Base-by-base conservation (phyloP, 306 rosid genomes). In the Hippophae tibetana region DNA sequence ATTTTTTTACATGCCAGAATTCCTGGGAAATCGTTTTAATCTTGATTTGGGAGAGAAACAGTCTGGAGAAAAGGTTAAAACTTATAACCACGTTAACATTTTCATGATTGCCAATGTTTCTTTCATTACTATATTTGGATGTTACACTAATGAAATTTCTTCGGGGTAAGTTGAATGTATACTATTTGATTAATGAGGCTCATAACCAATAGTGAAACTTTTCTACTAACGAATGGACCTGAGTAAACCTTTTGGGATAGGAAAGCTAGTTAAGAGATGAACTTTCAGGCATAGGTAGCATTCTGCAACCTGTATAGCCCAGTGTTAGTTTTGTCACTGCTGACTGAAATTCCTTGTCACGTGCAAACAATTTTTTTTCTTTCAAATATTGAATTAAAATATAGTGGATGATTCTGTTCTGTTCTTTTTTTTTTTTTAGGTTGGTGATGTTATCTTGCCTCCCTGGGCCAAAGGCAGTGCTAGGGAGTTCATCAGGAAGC, bases 31-130 rank as follows among this genome's bases (percentile, higher is more conserved):
- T 74, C 82, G 58, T 41, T 89, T 89, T 79, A 74, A 84, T 77
- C 97, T 88, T 76, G 97, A 93, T 80, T 82, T 93, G 80, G 99
- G 99, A 76, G 99, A 88, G 86, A 93, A 93, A 76, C 99, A 93
- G 66, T 89, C 97, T 10, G 99, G 99, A 75, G 99, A 93, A 76
- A 93, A 93, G 99, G 99, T 93, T 52, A 54, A 31, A 26, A 79
- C 61, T 49, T 54, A 52, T 47, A 26, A 79, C 61, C 38, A 50
- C 48, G 47, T 49, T 25, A 9, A 58, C 23, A 57, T n/a, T 61
- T 49, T 57, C 45, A 55, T 52, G 54, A 50, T 46, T 68, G 46
- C 43, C 10, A 49, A 8, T 54, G 1, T 51, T 46, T 65, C 6
- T 38, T 60, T 56, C 10, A 49, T 57, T 13, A 52, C 40, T 45